Evolutionary conservation across 768 basidiomycete genomes (phyloP).

Genomic region (Stropharia rugosoannulata): DNA sequence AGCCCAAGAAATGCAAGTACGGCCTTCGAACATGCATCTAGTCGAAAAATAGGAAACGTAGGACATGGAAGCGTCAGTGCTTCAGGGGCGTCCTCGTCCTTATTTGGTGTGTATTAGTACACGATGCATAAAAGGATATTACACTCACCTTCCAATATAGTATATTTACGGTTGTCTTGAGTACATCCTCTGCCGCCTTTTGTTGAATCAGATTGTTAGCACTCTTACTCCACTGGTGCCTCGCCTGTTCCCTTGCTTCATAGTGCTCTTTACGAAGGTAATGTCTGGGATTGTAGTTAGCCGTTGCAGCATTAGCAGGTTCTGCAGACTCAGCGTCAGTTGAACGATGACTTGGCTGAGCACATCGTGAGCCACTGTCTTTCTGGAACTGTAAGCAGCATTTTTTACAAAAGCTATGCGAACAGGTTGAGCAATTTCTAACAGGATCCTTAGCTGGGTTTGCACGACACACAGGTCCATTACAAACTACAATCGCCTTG

Average conservation of each 20-base stretch:
- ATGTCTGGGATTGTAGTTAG: neutral
- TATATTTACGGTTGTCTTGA: slow-evolving; percentile 2
- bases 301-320: neutral
- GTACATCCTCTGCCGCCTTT: neutral
- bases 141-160: slow-evolving; percentile 7
- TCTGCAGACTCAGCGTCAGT: neutral
- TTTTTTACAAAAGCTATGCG: slow-evolving; percentile 4
- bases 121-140: neutral
- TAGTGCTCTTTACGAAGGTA: slow-evolving; percentile 4
- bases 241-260: neutral
- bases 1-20: neutral
- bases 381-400: slow-evolving; percentile 5
- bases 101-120: neutral
- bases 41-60: slow-evolving; percentile 4
- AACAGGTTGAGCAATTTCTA: neutral
- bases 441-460: neutral
- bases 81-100: neutral
- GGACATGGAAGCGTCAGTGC: slow-evolving; percentile 1
- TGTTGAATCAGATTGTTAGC: neutral
- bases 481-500: slow-evolving; percentile 1
- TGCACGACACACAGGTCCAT: slow-evolving; percentile 7
- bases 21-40: neutral
- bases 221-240: neutral
- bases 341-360: neutral
- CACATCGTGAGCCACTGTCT: neutral